These are phyloP conservation scores for Capsicum baccatum DNA, from an alignment of 257 asterid genomes.

Conservation along the genomic window DNA sequence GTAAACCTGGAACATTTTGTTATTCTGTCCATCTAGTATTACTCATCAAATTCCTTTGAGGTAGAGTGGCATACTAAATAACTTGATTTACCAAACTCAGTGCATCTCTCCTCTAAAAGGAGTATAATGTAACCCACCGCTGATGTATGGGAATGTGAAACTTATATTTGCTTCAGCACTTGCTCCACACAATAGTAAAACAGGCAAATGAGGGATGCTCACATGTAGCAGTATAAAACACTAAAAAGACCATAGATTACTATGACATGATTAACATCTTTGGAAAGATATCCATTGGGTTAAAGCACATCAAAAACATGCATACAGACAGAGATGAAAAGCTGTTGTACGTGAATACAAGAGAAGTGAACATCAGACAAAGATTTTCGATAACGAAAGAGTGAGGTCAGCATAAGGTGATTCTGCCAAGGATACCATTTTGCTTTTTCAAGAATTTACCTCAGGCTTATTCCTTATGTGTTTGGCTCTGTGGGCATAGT, in stretches of 20 bases:
- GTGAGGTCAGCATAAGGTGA: neutral
- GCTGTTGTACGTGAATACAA: neutral
- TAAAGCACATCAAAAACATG: neutral
- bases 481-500: conserved; percentile 91
- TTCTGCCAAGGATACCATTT: conserved; percentile 3
- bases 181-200: neutral
- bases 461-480: conserved; percentile 92
- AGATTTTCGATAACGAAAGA: neutral
- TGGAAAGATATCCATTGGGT: neutral
- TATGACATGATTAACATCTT: neutral
- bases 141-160: neutral
- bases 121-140: neutral
- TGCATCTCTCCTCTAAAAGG: neutral
- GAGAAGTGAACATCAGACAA: neutral
- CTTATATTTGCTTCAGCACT: neutral
- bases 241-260: neutral
- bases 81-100: neutral
- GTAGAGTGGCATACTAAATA: neutral
- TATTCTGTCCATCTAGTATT: neutral
- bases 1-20: conserved; percentile 11
- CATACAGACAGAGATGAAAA: neutral
- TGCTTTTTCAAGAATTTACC: conserved; percentile 41
- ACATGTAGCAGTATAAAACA: neutral
- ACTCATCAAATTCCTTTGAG: neutral
- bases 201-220: neutral